phyloP scores from a whole-genome alignment of 2,329 filamentous ascomycete species.

The Aspergillus jensenii region DNA sequence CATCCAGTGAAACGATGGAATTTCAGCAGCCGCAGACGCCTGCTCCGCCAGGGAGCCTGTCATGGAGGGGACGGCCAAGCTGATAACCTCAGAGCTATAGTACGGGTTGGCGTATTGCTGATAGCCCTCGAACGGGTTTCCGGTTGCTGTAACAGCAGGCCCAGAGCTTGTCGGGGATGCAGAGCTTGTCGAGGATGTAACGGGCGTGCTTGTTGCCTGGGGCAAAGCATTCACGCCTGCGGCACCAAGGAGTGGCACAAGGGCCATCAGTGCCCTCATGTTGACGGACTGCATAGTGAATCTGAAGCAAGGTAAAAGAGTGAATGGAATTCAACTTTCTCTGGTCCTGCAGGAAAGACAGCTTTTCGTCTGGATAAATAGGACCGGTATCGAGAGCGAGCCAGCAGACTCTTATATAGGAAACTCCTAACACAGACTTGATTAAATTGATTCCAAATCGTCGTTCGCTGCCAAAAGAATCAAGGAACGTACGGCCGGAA shows the following conservation, averaged over 20 bases:
- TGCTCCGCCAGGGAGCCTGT: slow-evolving; percentile 55
- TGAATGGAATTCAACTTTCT: neutral
- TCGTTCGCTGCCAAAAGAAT: slow-evolving; percentile 11
- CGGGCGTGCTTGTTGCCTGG: slow-evolving; percentile 18
- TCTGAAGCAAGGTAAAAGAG: too few species aligned
- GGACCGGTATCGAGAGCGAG: neutral
- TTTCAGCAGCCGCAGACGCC: slow-evolving; percentile 49
- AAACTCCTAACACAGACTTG: neutral
- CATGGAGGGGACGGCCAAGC: slow-evolving; percentile 62
- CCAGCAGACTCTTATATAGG: neutral
- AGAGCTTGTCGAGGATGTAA: slow-evolving; percentile 17
- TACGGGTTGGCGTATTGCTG: slow-evolving; percentile 54
- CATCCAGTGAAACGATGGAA: slow-evolving; percentile 56
- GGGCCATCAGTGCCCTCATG: slow-evolving; percentile 21
- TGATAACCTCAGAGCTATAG: slow-evolving; percentile 54
- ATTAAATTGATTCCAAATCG: neutral
- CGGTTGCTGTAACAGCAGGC: slow-evolving; percentile 32
- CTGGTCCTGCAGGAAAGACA: slow-evolving; percentile 1
- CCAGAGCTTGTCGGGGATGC: slow-evolving; percentile 17
- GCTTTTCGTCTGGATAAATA: neutral
- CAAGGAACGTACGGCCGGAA: slow-evolving; percentile 7
- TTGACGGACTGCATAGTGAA: slow-evolving; percentile 13
- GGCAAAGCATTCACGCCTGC: slow-evolving; percentile 18
- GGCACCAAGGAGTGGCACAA: slow-evolving; percentile 20
- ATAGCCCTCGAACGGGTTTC: slow-evolving; percentile 54